Evolutionary conservation across 345 rosid genomes (phyloP).

Genomic region (Pistacia integerrima): DNA sequence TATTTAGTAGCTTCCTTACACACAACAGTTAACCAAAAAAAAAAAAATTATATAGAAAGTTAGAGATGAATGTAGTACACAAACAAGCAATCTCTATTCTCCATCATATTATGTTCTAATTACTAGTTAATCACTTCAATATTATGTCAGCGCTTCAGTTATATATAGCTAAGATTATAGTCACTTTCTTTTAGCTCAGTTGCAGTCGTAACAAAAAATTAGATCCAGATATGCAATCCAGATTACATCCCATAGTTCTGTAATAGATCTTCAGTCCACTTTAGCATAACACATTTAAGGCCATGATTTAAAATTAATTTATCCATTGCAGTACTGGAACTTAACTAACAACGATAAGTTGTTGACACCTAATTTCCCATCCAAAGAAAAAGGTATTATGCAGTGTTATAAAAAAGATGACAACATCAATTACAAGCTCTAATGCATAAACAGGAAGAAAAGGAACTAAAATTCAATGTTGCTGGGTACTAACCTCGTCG

Average conservation of each 20-base stretch:
- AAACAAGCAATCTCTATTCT: not conserved
- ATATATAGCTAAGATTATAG: too few species aligned
- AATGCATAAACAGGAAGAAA: not conserved
- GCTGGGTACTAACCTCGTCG: slow-evolving; percentile 42
- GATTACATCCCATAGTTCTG: not conserved
- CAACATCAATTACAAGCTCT: not conserved
- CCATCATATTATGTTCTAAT: not conserved
- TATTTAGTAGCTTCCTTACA: not conserved
- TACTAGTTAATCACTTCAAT: not conserved
- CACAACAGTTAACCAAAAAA: not conserved
- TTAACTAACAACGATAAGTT: not conserved
- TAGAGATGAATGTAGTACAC: not conserved
- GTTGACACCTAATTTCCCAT: not conserved
- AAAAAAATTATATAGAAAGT: too few species aligned
- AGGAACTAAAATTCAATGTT: not conserved
- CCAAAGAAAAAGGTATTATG: not conserved
- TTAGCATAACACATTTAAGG: not conserved
- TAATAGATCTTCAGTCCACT: not conserved
- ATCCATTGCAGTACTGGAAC: not conserved
- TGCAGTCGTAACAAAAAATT: not conserved
- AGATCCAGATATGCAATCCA: not conserved
- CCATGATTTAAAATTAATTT: not conserved
- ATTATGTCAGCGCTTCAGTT: too few species aligned
- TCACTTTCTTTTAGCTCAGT: not conserved
- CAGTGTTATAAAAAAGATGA: not conserved